phyloP scores from a whole-genome alignment of 108 stramenopile species.

The Aurantiochytrium sp. region DNA sequence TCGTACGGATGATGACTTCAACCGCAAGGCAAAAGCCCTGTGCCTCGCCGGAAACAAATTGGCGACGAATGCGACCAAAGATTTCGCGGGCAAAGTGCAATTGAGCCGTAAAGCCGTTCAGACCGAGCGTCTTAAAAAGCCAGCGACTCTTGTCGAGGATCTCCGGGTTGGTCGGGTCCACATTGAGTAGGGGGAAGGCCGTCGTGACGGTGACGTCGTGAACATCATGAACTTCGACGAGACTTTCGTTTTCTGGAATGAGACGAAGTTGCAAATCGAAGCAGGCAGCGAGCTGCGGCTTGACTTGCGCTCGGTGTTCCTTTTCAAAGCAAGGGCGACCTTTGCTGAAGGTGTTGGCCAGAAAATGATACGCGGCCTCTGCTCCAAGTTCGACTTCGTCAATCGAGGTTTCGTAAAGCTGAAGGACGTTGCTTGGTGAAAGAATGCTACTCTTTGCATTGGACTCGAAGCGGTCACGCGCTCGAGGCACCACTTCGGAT shows the following conservation, averaged over 20 bases:
- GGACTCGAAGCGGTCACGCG: not conserved
- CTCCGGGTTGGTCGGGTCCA: not conserved
- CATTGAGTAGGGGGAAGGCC: not conserved
- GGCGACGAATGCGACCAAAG: not conserved
- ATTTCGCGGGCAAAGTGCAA: not conserved
- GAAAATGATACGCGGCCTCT: not conserved
- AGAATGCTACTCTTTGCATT: not conserved
- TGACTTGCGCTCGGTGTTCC: not conserved
- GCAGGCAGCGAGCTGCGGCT: not conserved
- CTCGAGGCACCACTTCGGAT: not conserved
- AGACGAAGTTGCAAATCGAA: not conserved
- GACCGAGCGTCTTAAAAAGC: not conserved
- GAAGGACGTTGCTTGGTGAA: not conserved
- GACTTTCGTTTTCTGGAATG: not conserved
- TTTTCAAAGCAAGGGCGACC: not conserved
- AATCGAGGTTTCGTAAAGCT: not conserved
- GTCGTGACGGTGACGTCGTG: not conserved
- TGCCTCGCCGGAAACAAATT: not conserved
- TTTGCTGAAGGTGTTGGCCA: not conserved
- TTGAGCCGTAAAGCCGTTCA: not conserved
- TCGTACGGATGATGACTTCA: not conserved
- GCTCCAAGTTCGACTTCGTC: not conserved
- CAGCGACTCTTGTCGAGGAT: not conserved
- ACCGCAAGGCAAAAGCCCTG: not conserved
- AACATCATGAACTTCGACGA: not conserved